Base-by-base conservation (phyloP, 345 rosid genomes). In the Draba incana region DNA sequence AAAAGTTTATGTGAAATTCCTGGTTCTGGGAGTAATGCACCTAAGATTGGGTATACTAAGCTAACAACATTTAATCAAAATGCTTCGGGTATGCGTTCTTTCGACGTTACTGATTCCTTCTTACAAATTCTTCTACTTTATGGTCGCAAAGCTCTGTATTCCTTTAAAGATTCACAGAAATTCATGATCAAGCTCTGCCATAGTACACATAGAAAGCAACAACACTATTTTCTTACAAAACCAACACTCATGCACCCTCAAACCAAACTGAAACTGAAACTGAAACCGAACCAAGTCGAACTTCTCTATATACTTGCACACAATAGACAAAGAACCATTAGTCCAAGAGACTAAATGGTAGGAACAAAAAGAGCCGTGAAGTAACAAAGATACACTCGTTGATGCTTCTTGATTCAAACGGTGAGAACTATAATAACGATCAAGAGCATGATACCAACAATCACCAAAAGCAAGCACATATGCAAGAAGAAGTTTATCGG, bases 381-480 rank as follows among this genome's bases (percentile, higher is more conserved):
- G 51, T 38, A 35, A 64, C 51, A 28, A 27, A 30, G 37, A 39
- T 15, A 3, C 3, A 24, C 67, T 57, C 66, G 48, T 28, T 64
- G 13, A 56, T 37, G 30, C 41, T 64, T 64, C 71, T 43, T 53
- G 68, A 59, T 25, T 88, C 75, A 92, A 53, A 89, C 89, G 0
- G 86, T 83, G 4, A 93, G 96, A 20, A 93, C 85, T 75, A 90
- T 68, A 37, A 93, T 78, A 75, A 93, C 90, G 27, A 88, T 90
- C 70, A 92, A 86, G 44, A 92, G 88, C 70, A 90, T 92, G 3
- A 88, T 84, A 55, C 96, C 97, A 13, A 93, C 90, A 57, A 93
- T 93, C 74, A 93, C 92, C 83, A 93, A 64, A 69, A 93, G 90
- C 85, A 93, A 80, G 82, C 98, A 93, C 8, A 82, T 49, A 97